Base-by-base conservation (phyloP, 2,329 filamentous ascomycete genomes). In the Pseudocercospora macadamiae region DNA sequence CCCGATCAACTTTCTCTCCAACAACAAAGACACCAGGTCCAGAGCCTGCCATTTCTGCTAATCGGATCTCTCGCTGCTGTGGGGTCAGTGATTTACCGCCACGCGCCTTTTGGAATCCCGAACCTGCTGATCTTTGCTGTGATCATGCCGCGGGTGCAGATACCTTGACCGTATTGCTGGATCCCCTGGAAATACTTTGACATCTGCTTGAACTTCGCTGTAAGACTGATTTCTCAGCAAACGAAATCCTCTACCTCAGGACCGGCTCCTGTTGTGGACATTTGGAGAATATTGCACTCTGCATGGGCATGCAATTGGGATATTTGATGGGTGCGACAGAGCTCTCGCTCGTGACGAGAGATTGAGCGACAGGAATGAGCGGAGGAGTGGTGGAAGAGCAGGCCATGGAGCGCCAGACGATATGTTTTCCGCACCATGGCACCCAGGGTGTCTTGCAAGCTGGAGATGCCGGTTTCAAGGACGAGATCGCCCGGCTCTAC, bases 361-460 rank as follows among this genome's bases (percentile, higher is more conserved):
- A 3, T 16, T 42, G 21, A 28, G 37, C 21, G 57, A 7, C 51
- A 49, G 59, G 48, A 54, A 57, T 56, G 52, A 26, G 55, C 53
- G 49, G 44, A 23, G 28, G 51, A 6, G 12, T 25, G 12, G 52
- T 59, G 37, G 44, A 26, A 25, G 9, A 51, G 36, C 19, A 47
- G 42, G 55, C 48, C n/a, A 63, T 64, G 64, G 68, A 66, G 51
- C 65, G 68, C 16, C 58, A 61, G 30, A 64, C 63, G 14, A 64
- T 70, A 21, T 70, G 68, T 54, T 69, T 70, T 28, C 67, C 68
- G 19, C 63, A 61, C 28, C 62, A 66, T 26, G 67, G 67, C 45
- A 69, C 67, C 12, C 64, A 64, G 25, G 59, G 39, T 21, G 61
- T 68, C 3, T 53, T 69, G 36, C 64, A 70, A 51, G 57, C 63